phyloP scores from a whole-genome alignment of 257 asterid genomes.

The Ligustrum vulgare region DNA sequence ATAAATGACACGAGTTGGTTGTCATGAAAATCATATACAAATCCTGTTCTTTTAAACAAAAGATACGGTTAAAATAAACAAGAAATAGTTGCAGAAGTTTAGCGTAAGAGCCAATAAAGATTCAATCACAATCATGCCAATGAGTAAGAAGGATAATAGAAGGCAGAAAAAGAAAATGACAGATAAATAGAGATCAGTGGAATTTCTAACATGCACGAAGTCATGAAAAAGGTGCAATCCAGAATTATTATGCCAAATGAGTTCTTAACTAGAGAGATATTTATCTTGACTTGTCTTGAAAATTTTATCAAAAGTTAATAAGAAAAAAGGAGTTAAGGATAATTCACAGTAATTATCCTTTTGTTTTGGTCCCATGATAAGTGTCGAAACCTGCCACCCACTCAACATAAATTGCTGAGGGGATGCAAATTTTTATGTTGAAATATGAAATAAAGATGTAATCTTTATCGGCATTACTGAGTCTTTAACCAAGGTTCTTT shows the following conservation, averaged over 20 bases:
- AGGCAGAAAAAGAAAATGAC: neutral
- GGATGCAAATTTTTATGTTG: conserved; percentile 2
- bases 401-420: neutral
- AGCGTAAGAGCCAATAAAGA: neutral
- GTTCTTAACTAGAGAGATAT: neutral
- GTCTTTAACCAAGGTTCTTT: neutral
- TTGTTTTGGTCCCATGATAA: neutral
- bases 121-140: neutral
- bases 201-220: neutral
- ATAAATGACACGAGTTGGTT: neutral
- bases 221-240: neutral
- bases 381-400: neutral
- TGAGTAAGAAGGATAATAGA: neutral
- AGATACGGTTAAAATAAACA: neutral
- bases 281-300: neutral
- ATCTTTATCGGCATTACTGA: neutral
- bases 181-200: neutral
- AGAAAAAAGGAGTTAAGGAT: neutral
- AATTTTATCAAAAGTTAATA: neutral
- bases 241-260: neutral
- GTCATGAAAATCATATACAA: neutral
- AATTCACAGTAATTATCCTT: neutral
- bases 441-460: neutral
- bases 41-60: neutral
- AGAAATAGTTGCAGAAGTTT: neutral